Evolutionary conservation across 2,329 filamentous ascomycete species (phyloP), one percentile per base, ranked within the genome.

Genomic region (Neofusicoccum kwambonambiense): DNA sequence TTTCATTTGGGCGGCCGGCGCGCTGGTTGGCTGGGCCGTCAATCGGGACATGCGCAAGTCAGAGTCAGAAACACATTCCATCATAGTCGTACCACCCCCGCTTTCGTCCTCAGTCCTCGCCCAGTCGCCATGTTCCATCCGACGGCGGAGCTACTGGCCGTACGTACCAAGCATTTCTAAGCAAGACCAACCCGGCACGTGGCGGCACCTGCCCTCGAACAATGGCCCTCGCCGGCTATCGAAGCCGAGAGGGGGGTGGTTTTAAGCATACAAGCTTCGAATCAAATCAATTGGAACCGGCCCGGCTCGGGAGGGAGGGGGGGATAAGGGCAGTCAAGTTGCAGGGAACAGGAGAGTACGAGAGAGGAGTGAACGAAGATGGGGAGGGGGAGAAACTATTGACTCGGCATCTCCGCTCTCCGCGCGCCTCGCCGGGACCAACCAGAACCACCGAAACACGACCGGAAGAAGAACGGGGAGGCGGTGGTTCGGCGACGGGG

Each of bases 81-180:
- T 58, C 41, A 47, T 58, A 45, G 41, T 58, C 41, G 54, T 57
- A 57, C 54, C 54, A 45, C 22, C 41, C 41, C 56, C 56, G 41
- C 41, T 37, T 47, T 58, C 56, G 4, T 31, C 27, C 27, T 31
- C 5, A 5, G 27, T 41, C n/a, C 22, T 15, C 34, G n/a, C 13
- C 45, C 19, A 27, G 45, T 49, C 19, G 17, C 17, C 47, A 12
- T 51, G 22, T 35, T 35, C 27, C 15, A 6, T 34, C 22, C 27
- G 11, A 31, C 27, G 27, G 27, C 27, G 27, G 27, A 31, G 27
- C 27, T 31, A 7, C 27, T 31, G 27, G 4, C 27, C 6, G 27
- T 31, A 31, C 27, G 27, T 31, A n/a, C 15, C 50, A 37, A 52
- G 50, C 50, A 52, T 56, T 57, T 44, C 37, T 42, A 42, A 57